Conservation (phyloP, 1,284 basidiomycete genomes). For the Marasmius tenuissimus region DNA sequence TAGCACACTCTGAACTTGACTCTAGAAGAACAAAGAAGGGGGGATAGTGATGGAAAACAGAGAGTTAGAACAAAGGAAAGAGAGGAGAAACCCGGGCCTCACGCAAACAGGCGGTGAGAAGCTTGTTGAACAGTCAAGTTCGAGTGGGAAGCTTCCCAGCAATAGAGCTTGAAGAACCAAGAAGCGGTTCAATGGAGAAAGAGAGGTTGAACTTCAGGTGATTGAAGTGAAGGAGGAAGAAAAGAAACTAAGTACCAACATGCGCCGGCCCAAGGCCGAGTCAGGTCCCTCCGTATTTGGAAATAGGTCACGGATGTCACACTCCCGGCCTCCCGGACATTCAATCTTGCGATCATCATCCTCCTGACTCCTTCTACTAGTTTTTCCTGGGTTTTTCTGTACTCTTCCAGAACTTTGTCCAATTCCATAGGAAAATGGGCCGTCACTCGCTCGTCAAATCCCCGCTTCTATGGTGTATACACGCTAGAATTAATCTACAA, state of each 20-base stretch:
- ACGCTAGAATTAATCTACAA: no score
- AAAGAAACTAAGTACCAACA: background rate
- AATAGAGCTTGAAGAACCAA: background rate
- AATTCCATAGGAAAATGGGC: no score
- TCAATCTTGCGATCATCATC: no score
- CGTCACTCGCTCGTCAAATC: no score
- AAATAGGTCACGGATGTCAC: no score
- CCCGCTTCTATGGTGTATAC: no score
- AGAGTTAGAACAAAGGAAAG: background rate
- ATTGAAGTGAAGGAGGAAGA: background rate
- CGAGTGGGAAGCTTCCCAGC: background rate
- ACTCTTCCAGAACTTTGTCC: no score
- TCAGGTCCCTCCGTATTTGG: background rate
- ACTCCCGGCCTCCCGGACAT: no score
- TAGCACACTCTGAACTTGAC: background rate
- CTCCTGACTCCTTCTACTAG: no score
- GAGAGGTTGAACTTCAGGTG: background rate
- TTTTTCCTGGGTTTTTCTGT: no score
- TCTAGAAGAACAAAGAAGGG: no score
- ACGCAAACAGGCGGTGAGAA: background rate
- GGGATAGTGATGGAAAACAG: background rate
- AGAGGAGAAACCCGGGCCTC: background rate
- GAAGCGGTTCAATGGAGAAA: background rate
- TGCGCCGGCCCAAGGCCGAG: background rate
- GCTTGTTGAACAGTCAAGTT: background rate